These are phyloP conservation scores for Fusarium subglutinans DNA, from an alignment of 2,329 filamentous ascomycete genomes.

Conservation along the genomic window DNA sequence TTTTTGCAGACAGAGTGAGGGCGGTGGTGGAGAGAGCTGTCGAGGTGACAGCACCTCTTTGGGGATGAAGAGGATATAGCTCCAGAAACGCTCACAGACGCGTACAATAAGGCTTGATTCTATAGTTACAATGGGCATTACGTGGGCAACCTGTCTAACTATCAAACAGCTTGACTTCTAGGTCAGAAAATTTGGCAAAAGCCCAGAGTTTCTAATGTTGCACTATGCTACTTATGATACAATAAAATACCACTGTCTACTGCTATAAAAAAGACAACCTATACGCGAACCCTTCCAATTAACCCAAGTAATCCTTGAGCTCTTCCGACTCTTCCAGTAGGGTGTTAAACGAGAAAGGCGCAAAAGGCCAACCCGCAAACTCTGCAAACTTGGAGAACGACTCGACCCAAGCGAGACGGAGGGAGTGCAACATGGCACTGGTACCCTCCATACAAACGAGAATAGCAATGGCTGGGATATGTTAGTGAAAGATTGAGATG, in stretches of 20 bases:
- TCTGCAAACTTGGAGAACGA: constrained; percentile 98
- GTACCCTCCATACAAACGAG: constrained; percentile 96
- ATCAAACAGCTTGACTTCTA: not conserved
- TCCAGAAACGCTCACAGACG: not conserved
- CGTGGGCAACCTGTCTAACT: not conserved
- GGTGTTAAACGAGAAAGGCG: constrained; percentile 87
- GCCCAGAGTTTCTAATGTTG: constrained; percentile 37
- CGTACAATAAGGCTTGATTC: not conserved
- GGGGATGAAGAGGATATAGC: constrained; percentile 52
- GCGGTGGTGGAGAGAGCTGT: constrained; percentile 91
- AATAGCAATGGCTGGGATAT: constrained; percentile 59
- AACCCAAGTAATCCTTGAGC: constrained; percentile 65
- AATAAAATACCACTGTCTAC: constrained; percentile 47
- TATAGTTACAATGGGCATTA: not conserved
- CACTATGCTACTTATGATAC: constrained; percentile 45
- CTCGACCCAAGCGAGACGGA: constrained; percentile 95
- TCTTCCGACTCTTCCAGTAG: constrained; percentile 84
- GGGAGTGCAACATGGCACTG: constrained; percentile 91
- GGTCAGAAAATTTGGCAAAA: constrained; percentile 13
- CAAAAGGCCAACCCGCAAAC: constrained; percentile 86
- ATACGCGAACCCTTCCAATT: constrained; percentile 17
- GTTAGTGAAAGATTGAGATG: constrained; percentile 37
- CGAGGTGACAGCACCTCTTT: constrained; percentile 84
- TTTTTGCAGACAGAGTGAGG: constrained; percentile 83
- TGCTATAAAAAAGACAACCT: constrained; percentile 37